Evolutionary conservation across 73 alveolate genomes (phyloP).

Genomic region (Stentor roeselii): DNA sequence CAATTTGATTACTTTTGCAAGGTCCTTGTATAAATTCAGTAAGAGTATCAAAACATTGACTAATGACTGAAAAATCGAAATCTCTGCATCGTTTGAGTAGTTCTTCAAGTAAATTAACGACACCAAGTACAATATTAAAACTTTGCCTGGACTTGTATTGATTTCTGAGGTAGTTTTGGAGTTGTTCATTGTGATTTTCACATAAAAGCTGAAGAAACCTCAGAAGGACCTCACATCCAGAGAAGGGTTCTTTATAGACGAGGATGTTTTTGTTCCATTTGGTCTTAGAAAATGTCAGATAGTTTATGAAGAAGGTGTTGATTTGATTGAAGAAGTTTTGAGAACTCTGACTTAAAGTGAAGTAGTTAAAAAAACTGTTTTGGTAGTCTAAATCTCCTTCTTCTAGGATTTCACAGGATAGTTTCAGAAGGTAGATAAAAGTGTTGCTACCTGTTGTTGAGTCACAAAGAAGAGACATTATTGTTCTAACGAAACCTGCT

Average conservation of each 20-base stretch:
- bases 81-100: background rate
- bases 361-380: constrained; percentile 36
- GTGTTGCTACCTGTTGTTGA: constrained; percentile 32
- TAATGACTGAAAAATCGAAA: constrained; percentile 36
- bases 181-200: constrained; percentile 45
- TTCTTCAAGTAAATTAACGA: constrained; percentile 38
- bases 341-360: constrained; percentile 33
- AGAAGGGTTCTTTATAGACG: background rate
- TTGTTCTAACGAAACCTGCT: constrained; percentile 43
- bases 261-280: background rate
- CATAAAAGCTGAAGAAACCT: constrained; percentile 45
- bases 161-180: constrained; percentile 43
- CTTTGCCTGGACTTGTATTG: constrained; percentile 43
- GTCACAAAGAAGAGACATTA: constrained; percentile 40
- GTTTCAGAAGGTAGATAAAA: constrained; percentile 35
- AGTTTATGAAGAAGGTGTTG: constrained; percentile 31
- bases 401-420: constrained; percentile 36
- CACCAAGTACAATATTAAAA: constrained; percentile 40
- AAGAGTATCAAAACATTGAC: constrained; percentile 50
- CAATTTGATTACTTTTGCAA: constrained; percentile 43
- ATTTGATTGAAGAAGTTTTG: constrained; percentile 45
- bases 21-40: constrained; percentile 65
- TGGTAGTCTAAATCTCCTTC: constrained; percentile 44
- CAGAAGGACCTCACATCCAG: constrained; percentile 13
- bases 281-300: constrained; percentile 32